Evolutionary conservation across 768 basidiomycete genomes (phyloP).

Genomic region (Rhizopogon rudus): DNA sequence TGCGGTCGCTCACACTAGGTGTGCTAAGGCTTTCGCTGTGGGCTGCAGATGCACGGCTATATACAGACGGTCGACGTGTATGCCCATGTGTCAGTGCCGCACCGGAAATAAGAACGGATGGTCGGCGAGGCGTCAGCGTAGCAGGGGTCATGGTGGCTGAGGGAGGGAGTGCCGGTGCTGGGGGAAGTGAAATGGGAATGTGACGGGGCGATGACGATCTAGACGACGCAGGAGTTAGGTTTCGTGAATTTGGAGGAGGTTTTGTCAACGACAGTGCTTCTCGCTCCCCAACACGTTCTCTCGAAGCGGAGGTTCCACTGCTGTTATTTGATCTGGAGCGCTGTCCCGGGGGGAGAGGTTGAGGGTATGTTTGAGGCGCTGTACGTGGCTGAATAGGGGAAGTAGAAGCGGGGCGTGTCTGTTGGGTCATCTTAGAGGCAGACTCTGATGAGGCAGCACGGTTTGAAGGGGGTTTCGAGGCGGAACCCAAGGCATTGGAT

Average conservation of each 20-base stretch:
- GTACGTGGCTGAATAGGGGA: slow-evolving; percentile 22
- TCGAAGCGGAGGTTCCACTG: slow-evolving; percentile 22
- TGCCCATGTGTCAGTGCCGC: slow-evolving; percentile 26
- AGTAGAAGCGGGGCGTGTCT: slow-evolving; percentile 9
- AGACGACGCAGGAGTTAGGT: slow-evolving; percentile 53
- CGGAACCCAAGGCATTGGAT: slow-evolving; percentile 6
- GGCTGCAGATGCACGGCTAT: slow-evolving; percentile 40
- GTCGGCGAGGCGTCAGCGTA: slow-evolving; percentile 37
- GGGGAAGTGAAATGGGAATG: slow-evolving; percentile 32
- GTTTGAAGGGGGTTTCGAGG: slow-evolving; percentile 19
- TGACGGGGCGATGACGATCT: slow-evolving; percentile 54
- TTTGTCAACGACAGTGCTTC: slow-evolving; percentile 17
- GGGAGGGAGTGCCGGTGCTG: slow-evolving; percentile 31
- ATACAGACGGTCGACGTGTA: slow-evolving; percentile 34
- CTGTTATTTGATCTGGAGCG: slow-evolving; percentile 14
- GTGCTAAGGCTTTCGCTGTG: slow-evolving; percentile 29
- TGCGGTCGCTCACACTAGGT: slow-evolving; percentile 34
- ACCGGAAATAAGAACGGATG: slow-evolving; percentile 33
- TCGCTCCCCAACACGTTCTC: slow-evolving; percentile 13
- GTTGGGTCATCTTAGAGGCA: background rate
- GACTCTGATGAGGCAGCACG: slow-evolving; percentile 24
- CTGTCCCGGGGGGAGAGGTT: slow-evolving; percentile 1
- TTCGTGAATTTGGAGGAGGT: slow-evolving; percentile 36
- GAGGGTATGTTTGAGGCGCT: background rate
- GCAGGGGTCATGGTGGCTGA: slow-evolving; percentile 39